These are phyloP conservation scores for Veloporphyrellus conicus DNA, from an alignment of 1,284 basidiomycete genomes.

Conservation along the genomic window DNA sequence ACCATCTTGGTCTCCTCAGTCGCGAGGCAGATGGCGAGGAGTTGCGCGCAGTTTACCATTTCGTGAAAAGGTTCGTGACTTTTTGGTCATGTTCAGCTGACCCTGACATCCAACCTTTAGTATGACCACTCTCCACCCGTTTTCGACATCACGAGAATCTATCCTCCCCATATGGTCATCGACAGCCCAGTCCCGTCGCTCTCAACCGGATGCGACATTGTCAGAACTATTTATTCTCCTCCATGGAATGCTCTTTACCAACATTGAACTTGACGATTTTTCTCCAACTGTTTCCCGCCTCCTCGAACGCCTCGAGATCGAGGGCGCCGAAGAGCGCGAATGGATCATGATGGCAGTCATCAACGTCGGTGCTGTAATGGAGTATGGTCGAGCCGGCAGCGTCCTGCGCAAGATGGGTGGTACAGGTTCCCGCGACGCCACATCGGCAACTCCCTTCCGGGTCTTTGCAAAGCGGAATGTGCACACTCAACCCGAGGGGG, in stretches of 20 bases:
- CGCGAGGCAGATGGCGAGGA: constrained; percentile 81
- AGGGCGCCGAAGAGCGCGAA: constrained; percentile 76
- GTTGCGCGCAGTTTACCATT: constrained; percentile 86
- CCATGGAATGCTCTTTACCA: constrained; percentile 95
- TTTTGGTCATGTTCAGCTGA: background rate
- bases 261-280: constrained; percentile 91
- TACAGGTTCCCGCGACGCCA: constrained; percentile 36
- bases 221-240: constrained; percentile 86
- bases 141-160: constrained; percentile 81
- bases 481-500: constrained; percentile 32
- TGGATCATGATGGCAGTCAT: constrained; percentile 95
- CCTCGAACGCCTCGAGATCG: constrained; percentile 79
- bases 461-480: constrained; percentile 44
- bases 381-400: constrained; percentile 80
- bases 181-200: constrained; percentile 65
- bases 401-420: constrained; percentile 60
- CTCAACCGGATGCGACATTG: constrained; percentile 71
- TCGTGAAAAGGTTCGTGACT: constrained; percentile 78
- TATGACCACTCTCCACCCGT: constrained; percentile 87
- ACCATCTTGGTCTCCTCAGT: constrained; percentile 88
- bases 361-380: constrained; percentile 79
- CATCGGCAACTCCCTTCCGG: constrained; percentile 37
- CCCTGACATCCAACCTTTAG: constrained; percentile 37
- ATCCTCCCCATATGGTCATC: constrained; percentile 82
- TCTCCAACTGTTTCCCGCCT: constrained; percentile 76